Percentiles rank a stretch among this genome's conserved stretches.
phyloP scores from a whole-genome alignment of 2,329 filamentous ascomycete species.

The Pleurostoma richardsiae region DNA sequence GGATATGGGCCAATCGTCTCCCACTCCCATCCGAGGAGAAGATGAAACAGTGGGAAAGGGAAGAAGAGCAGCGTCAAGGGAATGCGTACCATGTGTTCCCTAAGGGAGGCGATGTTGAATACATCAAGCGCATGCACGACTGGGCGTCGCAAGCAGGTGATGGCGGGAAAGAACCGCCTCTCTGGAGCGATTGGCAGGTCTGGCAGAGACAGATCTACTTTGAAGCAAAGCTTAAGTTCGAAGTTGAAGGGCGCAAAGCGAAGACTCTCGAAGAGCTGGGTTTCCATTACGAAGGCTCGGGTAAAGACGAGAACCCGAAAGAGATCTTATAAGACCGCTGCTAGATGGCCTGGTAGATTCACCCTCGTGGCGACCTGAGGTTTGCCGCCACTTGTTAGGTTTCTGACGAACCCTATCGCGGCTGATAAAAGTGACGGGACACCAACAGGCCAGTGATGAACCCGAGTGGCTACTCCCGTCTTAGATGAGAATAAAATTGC shows the following conservation, averaged over 20 bases:
- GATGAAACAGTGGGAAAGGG: conserved; percentile 67
- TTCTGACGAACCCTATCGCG: too few relatives aligned
- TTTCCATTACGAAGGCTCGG: conserved; percentile 44
- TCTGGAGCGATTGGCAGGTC: conserved; percentile 65
- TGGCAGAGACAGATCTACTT: conserved; percentile 68
- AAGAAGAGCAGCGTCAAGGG: conserved; percentile 44
- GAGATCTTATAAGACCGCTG: conserved; percentile 6
- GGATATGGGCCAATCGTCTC: conserved; percentile 70
- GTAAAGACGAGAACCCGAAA: conserved; percentile 5
- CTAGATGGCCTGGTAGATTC: not conserved
- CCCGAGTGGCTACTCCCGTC: too few relatives aligned
- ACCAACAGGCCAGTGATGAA: too few relatives aligned
- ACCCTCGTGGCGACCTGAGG: not conserved
- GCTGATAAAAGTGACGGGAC: too few relatives aligned
- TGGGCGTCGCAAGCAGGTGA: conserved; percentile 50
- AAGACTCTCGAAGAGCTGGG: conserved; percentile 68
- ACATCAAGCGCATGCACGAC: conserved; percentile 64
- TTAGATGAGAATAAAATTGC: too few relatives aligned
- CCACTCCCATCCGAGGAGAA: conserved; percentile 54
- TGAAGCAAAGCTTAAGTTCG: conserved; percentile 68
- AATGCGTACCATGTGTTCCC: conserved; percentile 43
- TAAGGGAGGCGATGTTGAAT: conserved; percentile 58
- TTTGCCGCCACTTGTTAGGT: too few relatives aligned
- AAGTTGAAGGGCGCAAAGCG: conserved; percentile 58
- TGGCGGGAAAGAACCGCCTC: conserved; percentile 61